Base-by-base conservation (phyloP, 352 stramenopile species). In the Phytophthora pistaciae region DNA sequence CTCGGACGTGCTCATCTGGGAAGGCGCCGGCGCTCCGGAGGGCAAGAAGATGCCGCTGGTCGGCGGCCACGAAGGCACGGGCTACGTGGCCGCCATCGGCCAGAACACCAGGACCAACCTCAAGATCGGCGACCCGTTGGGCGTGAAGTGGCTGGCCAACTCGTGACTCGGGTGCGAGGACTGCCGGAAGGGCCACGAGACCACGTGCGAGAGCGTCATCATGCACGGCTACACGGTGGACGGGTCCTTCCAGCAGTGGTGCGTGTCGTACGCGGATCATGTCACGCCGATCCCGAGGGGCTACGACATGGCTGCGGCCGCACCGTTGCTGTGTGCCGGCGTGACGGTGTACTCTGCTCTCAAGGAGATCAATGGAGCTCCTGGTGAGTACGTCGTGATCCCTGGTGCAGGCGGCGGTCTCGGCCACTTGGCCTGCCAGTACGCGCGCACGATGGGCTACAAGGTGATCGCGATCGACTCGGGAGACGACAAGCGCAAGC, bases 331-430 rank as follows among this genome's bases (percentile, higher is more conserved):
- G 13, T 98, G 93, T 74, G 91, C 91, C 9, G 92, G 92, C 16
- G 82, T 97, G 31, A 98, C 92, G 0, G 80, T 83, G 6, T 98
- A 93, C 64, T 89, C 79, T 31, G 90, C 92, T 1, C 73, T 97
- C 16, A 87, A 84, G 63, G 76, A 88, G 56, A 85, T 82, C 53
- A 77, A 77, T 48, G 81, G 77, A 25, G 56, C 78, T 48, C 42
- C 67, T 20, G 80, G 77, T 14, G 66, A 85, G 33, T 84, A 68
- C 23, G 74, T 97, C 1, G 90, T 75, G 44, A 74, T 97, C 42
- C 77, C 75, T 20, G 46, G 46, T 14, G 46, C 46, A 23, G 46
- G 46, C 13, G 20, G 46, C 10, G 46, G n/a, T 3, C 44, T 52
- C n/a, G 90, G 91, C 21, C 91, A 97, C 64, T 73, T 96, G 59